Base-by-base conservation (phyloP, 129 eudicot genomes). In the Calendula officinalis region DNA sequence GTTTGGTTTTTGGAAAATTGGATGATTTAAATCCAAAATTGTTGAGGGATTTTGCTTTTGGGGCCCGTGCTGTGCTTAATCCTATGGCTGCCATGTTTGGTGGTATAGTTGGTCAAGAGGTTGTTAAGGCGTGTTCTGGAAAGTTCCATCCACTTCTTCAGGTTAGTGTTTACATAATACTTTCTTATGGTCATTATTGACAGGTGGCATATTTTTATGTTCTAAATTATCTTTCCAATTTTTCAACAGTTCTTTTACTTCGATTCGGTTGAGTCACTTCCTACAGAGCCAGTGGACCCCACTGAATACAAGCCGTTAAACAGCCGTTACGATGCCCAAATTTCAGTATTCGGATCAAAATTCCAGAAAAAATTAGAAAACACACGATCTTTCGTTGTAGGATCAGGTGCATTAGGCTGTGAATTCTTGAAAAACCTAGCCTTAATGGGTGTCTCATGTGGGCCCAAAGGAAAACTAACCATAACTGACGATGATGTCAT, bases 61-160 rank as follows among this genome's bases (percentile, higher is more conserved):
- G 97, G 64, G 86, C 97, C 17, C 81, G 89, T 10, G 95, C 97
- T 6, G 89, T 86, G 22, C 80, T 90, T 69, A 90, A 80, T 75
- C 97, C 95, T 39, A 86, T 90, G 91, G 95, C 97, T 50, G 95
- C 92, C 12, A 90, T 90, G 91, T 90, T 90, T 77, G 95, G 97
- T 72, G 95, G 97, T 30, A 77, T 90, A 61, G 95, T 90, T 60
- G 97, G 95, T 5, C 97, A 90, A 73, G 97, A 90, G 70, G 87
- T 90, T 64, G 67, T 90, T 66, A 90, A 90, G 77, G 97, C 97
- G 12, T 90, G 97, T 77, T 86, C 97, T 52, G 92, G 97, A 62
- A 90, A 90, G 86, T 86, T 90, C 43, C 95, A 90, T 81, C 95
- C 97, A 27, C 86, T 90, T 69, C 70, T 74, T 54, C 97, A 89